These are phyloP conservation scores for Ceratobasidium theobromae DNA, from an alignment of 1,284 basidiomycete species.

Conservation along the genomic window DNA sequence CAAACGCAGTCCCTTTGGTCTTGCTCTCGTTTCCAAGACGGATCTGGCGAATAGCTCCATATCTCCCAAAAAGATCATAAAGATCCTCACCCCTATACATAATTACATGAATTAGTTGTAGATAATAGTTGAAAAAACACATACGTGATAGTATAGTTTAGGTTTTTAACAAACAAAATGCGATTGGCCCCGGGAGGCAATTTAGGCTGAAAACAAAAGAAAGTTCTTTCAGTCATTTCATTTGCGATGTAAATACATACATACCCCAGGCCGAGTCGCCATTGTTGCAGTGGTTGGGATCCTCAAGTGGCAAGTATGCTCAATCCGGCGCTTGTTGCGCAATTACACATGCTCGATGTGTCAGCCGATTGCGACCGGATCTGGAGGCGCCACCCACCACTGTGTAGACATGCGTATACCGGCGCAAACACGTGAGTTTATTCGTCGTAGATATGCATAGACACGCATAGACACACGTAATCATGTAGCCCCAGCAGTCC, in stretches of 20 bases:
- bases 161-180: slow-evolving; percentile 84
- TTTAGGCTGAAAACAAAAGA: slow-evolving; percentile 57
- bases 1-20: slow-evolving; percentile 94
- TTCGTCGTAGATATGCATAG: no score
- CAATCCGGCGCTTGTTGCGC: background rate
- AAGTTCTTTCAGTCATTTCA: background rate
- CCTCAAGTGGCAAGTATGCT: background rate
- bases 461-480: no score
- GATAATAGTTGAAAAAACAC: slow-evolving; percentile 5
- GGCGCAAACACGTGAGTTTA: no score
- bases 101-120: slow-evolving; percentile 30
- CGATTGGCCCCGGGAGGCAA: slow-evolving; percentile 82
- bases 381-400: no score
- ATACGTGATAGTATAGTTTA: slow-evolving; percentile 87
- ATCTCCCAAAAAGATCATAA: slow-evolving; percentile 97
- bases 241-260: background rate
- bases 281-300: slow-evolving; percentile 9
- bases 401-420: background rate
- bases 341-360: background rate
- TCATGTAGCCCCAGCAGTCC: no score
- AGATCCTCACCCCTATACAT: slow-evolving; percentile 70
- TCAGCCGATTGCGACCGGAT: no score
- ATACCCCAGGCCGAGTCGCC: slow-evolving; percentile 31
- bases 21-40: slow-evolving; percentile 90
- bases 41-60: slow-evolving; percentile 95